Evolutionary conservation across 2,329 filamentous ascomycete genomes (phyloP).

Genomic region (Fusarium udum): DNA sequence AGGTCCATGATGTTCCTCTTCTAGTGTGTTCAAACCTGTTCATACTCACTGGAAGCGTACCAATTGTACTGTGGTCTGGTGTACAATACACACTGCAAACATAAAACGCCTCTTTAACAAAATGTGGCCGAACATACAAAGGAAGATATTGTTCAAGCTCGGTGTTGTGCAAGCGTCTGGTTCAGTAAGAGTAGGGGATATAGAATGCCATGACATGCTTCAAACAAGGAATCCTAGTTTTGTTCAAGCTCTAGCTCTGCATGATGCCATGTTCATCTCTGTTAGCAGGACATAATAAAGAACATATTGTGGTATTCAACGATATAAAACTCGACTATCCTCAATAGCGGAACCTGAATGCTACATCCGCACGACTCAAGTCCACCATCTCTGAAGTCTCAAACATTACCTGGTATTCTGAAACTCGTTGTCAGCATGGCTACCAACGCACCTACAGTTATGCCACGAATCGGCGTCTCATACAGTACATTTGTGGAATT

Average conservation of each 20-base stretch:
- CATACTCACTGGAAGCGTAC: neutral
- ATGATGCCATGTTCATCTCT: neutral
- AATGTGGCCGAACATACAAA: neutral
- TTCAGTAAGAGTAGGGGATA: accelerated
- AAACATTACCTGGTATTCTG: neutral
- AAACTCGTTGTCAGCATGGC: neutral
- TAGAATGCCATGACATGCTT: neutral
- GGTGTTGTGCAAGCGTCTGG: accelerated
- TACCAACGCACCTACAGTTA: neutral
- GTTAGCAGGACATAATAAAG: neutral
- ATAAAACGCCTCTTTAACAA: too few relatives aligned
- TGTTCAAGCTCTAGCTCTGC: neutral
- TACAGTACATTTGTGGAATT: neutral
- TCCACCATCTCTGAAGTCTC: too few relatives aligned
- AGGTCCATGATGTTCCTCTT: too few relatives aligned
- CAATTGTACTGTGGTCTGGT: neutral
- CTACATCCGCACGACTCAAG: accelerated
- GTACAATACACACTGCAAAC: neutral
- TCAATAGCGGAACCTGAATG: too few relatives aligned
- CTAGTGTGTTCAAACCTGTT: neutral
- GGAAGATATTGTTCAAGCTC: neutral
- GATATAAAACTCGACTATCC: neutral
- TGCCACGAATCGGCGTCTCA: neutral
- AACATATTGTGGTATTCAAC: neutral
- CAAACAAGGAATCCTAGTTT: neutral